Conservation (phyloP, 1,139 yeast genomes). For the Geotrichum klebahnii region DNA sequence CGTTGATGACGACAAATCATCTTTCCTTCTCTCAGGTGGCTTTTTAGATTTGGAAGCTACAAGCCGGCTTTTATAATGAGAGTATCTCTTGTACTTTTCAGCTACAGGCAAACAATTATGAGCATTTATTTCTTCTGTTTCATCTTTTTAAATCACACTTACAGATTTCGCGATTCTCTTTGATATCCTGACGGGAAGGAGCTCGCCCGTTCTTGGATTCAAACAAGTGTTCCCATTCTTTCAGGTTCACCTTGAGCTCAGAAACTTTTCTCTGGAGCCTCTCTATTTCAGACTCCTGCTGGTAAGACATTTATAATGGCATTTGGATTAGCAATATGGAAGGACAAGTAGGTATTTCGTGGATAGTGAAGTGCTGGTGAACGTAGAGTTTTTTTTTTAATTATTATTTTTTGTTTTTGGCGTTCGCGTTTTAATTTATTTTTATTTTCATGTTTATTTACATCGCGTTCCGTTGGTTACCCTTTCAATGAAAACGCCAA, state of each 20-base stretch:
- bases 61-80: constrained; percentile 12
- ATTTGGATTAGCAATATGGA: too few species aligned
- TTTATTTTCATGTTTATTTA: too few species aligned
- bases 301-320: neutral
- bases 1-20: neutral
- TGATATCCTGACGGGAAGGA: constrained; percentile 56
- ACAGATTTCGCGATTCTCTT: constrained; percentile 44
- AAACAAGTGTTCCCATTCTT: constrained; percentile 61
- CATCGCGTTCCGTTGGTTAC: too few species aligned
- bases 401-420: too few species aligned
- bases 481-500: too few species aligned
- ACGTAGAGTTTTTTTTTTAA: too few species aligned
- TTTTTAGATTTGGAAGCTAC: neutral
- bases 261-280: constrained; percentile 5
- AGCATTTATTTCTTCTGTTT: constrained; percentile 22
- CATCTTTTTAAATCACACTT: constrained; percentile 9
- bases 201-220: constrained; percentile 43
- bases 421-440: too few species aligned
- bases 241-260: constrained; percentile 45
- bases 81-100: constrained; percentile 45
- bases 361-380: neutral
- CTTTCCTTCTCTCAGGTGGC: neutral
- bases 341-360: too few species aligned
- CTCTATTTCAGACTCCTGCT: neutral
- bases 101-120: constrained; percentile 4